Base-by-base conservation (phyloP, 1,139 yeast genomes). In the Saccharomyces hybrid region DNA sequence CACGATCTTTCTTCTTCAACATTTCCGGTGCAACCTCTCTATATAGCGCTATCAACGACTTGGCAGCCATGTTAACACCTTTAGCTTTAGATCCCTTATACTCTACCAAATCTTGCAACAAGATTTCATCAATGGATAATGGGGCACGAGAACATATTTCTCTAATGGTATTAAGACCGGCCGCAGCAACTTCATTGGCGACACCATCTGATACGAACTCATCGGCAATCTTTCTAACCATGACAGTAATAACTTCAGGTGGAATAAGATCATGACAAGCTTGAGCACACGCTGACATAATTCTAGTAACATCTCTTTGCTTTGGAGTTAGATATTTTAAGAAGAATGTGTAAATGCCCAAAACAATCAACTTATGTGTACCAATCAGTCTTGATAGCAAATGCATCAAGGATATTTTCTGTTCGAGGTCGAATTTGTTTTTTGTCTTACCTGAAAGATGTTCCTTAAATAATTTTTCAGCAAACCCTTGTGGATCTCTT, bases 171-270 rank as follows among this genome's bases (percentile, higher is more conserved):
- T 93, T 93, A 60, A 93, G 78, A 65, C 99, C 99, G 2, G 98
- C 98, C 51, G 97, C 90, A 11, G 98, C 97, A 55, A 91, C 99
- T 73, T 93, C 97, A 26, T 96, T 85, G 9, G 98, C 90, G 44
- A 93, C 99, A 76, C 99, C 99, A 68, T 93, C 98, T 64, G 96
- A 88, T 49, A 93, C 97, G 67, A 93, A 93, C 72, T 95, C 99
- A 72, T 93, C 96, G 2, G 99, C 98, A 64, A 93, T 84, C 69
- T 91, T 93, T 57, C 96, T 81, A 8, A 93, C 85, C 61, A 93
- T 82, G 51, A 86, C 83, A 51, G 80, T 75, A 56, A 93, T 81
- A 12, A 83, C 82, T 69, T 95, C 99, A 1, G 99, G 99, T 32
- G 99, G 99, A 6, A 93, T 97, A 66, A 91, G 78, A 66, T 95